Evolutionary conservation across 352 stramenopile species (phyloP).

Genomic region (Phytopythium chamaehyphon): DNA sequence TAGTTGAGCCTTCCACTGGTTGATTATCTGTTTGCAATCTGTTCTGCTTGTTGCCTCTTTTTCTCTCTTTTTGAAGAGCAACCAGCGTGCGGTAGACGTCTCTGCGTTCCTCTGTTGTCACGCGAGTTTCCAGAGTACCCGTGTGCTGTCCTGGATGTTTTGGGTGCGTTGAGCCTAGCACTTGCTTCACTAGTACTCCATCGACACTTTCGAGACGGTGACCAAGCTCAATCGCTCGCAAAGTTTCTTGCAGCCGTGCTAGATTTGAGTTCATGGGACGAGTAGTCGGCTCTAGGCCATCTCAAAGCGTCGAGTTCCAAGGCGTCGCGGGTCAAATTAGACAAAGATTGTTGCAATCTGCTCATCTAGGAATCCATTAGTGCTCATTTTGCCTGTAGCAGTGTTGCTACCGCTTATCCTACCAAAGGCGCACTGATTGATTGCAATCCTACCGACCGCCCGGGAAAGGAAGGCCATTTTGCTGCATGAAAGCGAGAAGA

Average conservation of each 20-base stretch:
- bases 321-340: background rate
- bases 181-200: constrained; percentile 40
- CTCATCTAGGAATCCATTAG: no score
- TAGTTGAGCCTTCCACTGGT: background rate
- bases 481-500: constrained; percentile 76
- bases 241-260: constrained; percentile 35
- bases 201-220: constrained; percentile 43
- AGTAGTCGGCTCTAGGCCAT: background rate
- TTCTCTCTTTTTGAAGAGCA: constrained; percentile 19
- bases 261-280: constrained; percentile 14
- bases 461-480: constrained; percentile 68
- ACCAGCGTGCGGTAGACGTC: constrained; percentile 44
- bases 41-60: constrained; percentile 13
- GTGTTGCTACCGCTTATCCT: no score
- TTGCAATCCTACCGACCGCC: background rate
- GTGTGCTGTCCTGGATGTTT: background rate
- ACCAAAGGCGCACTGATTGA: background rate
- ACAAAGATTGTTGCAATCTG: background rate
- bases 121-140: background rate
- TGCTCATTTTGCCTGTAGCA: no score
- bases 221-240: constrained; percentile 56
- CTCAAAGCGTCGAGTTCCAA: background rate
- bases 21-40: background rate
- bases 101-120: constrained; percentile 10
- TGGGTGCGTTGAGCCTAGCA: constrained; percentile 22